Conservation (phyloP, 768 basidiomycete genomes). For the Saitozyma sp. region DNA sequence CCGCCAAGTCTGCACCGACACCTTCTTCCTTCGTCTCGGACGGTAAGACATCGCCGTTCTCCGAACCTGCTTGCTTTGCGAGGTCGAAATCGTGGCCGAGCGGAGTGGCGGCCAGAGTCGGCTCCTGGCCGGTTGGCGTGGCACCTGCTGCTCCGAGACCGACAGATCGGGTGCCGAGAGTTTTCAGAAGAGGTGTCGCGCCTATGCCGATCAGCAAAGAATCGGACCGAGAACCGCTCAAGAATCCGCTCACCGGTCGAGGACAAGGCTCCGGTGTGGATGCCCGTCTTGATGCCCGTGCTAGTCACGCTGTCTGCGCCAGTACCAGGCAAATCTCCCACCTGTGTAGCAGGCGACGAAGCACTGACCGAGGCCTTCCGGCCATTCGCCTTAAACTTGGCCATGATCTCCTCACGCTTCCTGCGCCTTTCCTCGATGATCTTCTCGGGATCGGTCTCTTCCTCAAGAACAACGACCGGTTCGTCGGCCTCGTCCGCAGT, state of each 20-base stretch:
- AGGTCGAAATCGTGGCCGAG: slow-evolving; percentile 61
- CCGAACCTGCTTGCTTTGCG: slow-evolving; percentile 61
- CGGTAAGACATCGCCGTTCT: slow-evolving; percentile 27
- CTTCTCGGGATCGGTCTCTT: slow-evolving; percentile 41
- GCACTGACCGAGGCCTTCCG: slow-evolving; percentile 18
- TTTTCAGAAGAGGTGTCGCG: slow-evolving; percentile 35
- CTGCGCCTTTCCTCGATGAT: slow-evolving; percentile 43
- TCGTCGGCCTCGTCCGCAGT: slow-evolving; percentile 15
- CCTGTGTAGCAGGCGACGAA: slow-evolving; percentile 8
- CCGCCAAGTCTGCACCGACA: slow-evolving; percentile 61
- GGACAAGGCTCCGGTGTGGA: slow-evolving; percentile 22
- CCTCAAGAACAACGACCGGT: slow-evolving; percentile 27
- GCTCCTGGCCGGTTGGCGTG: slow-evolving; percentile 32
- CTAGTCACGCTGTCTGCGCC: slow-evolving; percentile 38
- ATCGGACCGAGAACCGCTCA: not conserved
- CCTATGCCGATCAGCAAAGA: slow-evolving; percentile 16
- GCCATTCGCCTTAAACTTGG: slow-evolving; percentile 46
- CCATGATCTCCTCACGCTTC: slow-evolving; percentile 50
- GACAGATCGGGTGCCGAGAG: slow-evolving; percentile 36
- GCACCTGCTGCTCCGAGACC: slow-evolving; percentile 4
- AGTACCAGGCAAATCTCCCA: slow-evolving; percentile 15
- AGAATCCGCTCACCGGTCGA: slow-evolving; percentile 20
- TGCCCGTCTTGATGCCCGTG: slow-evolving; percentile 28
- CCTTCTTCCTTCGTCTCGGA: slow-evolving; percentile 53
- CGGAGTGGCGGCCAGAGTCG: slow-evolving; percentile 35